Base-by-base conservation (phyloP, 352 stramenopile genomes). In the Pythium dissotocum region DNA sequence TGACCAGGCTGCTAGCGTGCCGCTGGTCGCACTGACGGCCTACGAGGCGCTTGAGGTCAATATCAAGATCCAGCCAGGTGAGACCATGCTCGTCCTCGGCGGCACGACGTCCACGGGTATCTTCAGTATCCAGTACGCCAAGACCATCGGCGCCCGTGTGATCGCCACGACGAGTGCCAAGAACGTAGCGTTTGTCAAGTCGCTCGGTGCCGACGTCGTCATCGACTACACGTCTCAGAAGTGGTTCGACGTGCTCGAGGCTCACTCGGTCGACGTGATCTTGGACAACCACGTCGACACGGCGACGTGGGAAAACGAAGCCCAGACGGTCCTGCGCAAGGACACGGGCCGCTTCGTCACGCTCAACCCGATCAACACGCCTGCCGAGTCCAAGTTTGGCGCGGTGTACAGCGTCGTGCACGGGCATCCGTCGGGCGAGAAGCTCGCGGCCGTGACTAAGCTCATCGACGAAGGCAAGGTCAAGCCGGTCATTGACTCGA, bases 341-440 rank as follows among this genome's bases (percentile, higher is more conserved):
- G 26, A 64, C 49, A 73, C 63, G 0, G 76, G 71, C 7, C 73
- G 71, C n/a, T 83, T 80, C 58, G 70, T 80, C 54, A 79, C 53
- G 0, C 75, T 84, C n/a, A 2, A 32, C 1, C 30, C 9, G 53
- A 75, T 76, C 6, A 58, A 65, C 54, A 58, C 74, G 7, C 78
- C 71, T 1, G 78, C 76, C 33, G 79, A 87, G 58, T 84, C 83
- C 4, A 58, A 76, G 14, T 83, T 91, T 10, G 83, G 80, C 32
- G 82, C 80, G 13, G 57, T 44, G 26, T 8, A 71, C 9, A 65
- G 52, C 42, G 46, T 26, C 12, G 68, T 76, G 1, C 53, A 63
- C 4, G 18, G 49, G 12, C 14, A 68, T 32, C 49, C 76, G 9
- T 57, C 33, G 18, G 70, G 69, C 35, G 26, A 35, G 24, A 62